These are phyloP conservation scores for Nicotiana sylvestris DNA, from an alignment of 257 asterid species.

Conservation along the genomic window DNA sequence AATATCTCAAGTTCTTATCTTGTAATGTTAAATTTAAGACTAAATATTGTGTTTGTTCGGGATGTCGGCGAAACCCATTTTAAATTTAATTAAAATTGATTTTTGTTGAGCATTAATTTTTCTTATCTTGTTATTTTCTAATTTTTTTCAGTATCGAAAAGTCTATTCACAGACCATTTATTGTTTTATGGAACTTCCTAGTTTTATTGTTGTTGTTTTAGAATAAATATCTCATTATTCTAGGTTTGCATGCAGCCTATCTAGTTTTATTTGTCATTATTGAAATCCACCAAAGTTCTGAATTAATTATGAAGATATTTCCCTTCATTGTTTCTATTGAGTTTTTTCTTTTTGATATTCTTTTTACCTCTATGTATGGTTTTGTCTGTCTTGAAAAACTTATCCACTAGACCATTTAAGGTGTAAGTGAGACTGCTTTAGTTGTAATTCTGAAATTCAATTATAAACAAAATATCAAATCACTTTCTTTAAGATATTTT, in stretches of 20 bases:
- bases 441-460: background rate
- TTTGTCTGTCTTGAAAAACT: background rate
- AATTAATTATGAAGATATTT: background rate
- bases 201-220: background rate
- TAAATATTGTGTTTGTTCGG: too few relatives aligned
- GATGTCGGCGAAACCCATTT: too few relatives aligned
- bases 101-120: too few relatives aligned
- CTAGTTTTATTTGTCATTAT: background rate
- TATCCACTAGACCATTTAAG: background rate
- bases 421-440: background rate
- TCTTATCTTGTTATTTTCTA: background rate
- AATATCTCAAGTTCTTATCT: too few relatives aligned
- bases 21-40: too few relatives aligned
- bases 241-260: background rate
- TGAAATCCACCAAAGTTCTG: background rate
- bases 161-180: background rate
- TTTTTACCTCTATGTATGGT: background rate
- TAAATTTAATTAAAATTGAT: too few relatives aligned
- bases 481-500: background rate
- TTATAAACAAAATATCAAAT: background rate
- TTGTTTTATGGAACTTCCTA: background rate
- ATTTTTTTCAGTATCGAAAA: background rate
- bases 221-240: too few relatives aligned
- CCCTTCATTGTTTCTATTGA: background rate
- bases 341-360: background rate